Evolutionary conservation across 2,329 filamentous ascomycete species (phyloP).

Genomic region (Pseudogymnoascus sp.): DNA sequence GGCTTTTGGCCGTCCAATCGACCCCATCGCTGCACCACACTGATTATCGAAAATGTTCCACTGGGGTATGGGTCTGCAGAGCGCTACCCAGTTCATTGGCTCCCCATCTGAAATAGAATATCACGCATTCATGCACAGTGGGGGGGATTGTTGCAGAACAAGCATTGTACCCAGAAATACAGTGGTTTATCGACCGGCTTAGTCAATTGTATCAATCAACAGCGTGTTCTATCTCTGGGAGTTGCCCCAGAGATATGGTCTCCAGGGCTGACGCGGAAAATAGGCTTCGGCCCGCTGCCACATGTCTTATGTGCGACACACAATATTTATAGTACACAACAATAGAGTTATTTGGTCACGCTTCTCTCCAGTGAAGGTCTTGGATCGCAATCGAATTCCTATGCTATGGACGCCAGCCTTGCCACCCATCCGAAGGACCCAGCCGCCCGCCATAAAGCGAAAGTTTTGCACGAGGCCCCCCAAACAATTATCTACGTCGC

Average conservation of each 20-base stretch:
- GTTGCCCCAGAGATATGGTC: background rate
- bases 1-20: background rate
- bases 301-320: background rate
- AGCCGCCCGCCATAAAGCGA: constrained; percentile 4
- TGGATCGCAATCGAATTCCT: constrained; percentile 2
- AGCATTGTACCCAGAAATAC: background rate
- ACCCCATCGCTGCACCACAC: background rate
- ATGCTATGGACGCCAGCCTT: background rate
- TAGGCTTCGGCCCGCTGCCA: background rate
- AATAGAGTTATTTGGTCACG: background rate
- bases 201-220: constrained; percentile 2
- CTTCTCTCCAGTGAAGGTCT: background rate
- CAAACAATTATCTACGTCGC: background rate
- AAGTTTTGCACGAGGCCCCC: background rate
- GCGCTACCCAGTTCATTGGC: background rate
- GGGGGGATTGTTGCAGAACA: background rate
- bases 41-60: constrained; percentile 5
- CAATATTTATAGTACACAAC: background rate
- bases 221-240: background rate
- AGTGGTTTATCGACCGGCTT: background rate
- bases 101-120: background rate
- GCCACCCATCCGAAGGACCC: background rate
- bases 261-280: background rate
- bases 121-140: background rate
- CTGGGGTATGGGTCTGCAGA: background rate